Percentiles rank a stretch among this genome's conserved stretches.
phyloP scores from a whole-genome alignment of 2,329 filamentous ascomycete genomes.

The Aphanocladium album region DNA sequence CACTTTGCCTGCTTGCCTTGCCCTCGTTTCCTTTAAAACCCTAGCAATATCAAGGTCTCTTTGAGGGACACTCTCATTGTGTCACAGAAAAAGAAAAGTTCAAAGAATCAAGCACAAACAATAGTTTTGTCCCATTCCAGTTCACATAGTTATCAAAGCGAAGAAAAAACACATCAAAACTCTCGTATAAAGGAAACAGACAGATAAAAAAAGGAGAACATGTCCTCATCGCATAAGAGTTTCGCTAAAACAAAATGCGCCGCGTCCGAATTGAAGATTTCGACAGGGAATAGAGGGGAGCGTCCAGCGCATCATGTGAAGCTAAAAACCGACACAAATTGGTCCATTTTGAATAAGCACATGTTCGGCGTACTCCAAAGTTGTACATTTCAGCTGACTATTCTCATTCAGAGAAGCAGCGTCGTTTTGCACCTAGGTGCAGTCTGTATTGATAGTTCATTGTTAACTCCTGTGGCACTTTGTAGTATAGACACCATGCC shows the following conservation, averaged over 20 bases:
- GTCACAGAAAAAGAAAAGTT: not conserved
- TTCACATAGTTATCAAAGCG: conserved; percentile 7
- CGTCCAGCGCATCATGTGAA: not conserved
- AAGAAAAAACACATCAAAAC: conserved; percentile 6
- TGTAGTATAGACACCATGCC: not conserved
- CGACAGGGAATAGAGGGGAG: not conserved
- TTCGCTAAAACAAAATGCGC: conserved; percentile 4
- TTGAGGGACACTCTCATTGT: not conserved
- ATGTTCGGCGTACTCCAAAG: conserved; percentile 17
- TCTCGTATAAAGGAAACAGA: not conserved
- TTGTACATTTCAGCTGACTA: conserved; percentile 19
- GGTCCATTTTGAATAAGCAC: conserved; percentile 5
- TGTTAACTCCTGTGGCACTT: not conserved
- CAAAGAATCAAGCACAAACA: conserved; percentile 1
- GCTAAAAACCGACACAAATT: not conserved
- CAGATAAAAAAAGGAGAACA: not conserved
- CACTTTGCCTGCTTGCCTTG: conserved; percentile 1
- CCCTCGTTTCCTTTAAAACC: not conserved
- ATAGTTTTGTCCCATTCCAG: conserved; percentile 9
- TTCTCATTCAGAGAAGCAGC: conserved; percentile 1
- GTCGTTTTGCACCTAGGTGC: conserved; percentile 9
- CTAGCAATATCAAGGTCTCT: not conserved
- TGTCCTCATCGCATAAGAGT: not conserved
- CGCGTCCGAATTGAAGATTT: not conserved
- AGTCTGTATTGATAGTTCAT: not conserved